Conservation (phyloP, 768 basidiomycete species). For the Arthromyces matolae region DNA sequence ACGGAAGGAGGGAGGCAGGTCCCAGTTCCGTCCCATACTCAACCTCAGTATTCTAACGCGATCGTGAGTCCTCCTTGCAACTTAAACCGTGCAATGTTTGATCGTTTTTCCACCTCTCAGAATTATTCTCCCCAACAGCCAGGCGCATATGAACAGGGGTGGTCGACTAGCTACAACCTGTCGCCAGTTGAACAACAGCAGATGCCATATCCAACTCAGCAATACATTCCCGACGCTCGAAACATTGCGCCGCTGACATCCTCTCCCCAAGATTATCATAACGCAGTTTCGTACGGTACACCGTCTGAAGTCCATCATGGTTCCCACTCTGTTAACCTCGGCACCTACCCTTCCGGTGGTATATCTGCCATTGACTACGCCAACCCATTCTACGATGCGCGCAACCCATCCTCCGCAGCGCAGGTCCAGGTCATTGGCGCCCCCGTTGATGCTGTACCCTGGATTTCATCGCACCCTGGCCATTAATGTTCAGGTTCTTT, state of each 20-base stretch:
- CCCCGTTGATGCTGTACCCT: constrained; percentile 11
- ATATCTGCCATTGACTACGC: constrained; percentile 3
- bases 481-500: neutral
- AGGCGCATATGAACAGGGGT: constrained; percentile 1
- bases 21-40: too few relatives aligned
- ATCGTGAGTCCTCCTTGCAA: neutral
- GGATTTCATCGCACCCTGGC: constrained; percentile 11
- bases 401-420: neutral
- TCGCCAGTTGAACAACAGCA: neutral
- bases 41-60: constrained; percentile 4
- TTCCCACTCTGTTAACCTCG: neutral
- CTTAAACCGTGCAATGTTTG: neutral
- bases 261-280: constrained; percentile 3
- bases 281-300: neutral
- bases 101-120: neutral
- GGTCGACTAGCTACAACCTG: constrained; percentile 1
- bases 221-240: neutral
- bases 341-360: constrained; percentile 7
- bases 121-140: neutral
- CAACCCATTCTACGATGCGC: constrained; percentile 7
- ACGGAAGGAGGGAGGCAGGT: neutral
- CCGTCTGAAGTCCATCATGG: neutral
- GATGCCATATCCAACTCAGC: constrained; percentile 1
- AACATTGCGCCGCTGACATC: neutral
- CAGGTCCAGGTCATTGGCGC: neutral